Evolutionary conservation across 1,284 basidiomycete species (phyloP).

Genomic region (Trichosporon sp.): DNA sequence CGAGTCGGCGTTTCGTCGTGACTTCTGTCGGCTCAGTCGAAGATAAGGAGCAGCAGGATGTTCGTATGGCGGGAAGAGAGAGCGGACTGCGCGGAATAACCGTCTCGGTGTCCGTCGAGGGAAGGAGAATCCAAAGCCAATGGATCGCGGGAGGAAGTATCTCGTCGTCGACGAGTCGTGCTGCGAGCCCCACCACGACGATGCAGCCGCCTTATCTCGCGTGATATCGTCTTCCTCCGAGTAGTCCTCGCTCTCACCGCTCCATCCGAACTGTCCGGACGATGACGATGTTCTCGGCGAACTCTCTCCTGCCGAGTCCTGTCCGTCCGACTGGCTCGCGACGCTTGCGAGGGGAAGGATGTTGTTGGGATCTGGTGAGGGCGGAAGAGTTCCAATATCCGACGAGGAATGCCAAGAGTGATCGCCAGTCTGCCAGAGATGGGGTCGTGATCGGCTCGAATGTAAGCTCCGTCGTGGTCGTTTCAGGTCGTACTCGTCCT

Average conservation of each 20-base stretch:
- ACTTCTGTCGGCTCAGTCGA: conserved; percentile 27
- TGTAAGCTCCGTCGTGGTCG: neutral
- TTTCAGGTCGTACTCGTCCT: neutral
- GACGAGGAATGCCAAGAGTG: neutral
- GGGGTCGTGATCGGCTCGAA: neutral
- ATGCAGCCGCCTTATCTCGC: neutral
- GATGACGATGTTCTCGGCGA: neutral
- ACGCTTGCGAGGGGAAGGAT: neutral
- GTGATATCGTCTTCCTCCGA: neutral
- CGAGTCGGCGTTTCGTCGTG: conserved; percentile 17
- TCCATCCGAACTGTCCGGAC: neutral
- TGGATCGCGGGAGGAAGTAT: neutral
- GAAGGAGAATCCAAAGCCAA: neutral
- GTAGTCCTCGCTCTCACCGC: neutral
- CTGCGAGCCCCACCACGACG: neutral
- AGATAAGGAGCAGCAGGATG: conserved; percentile 17
- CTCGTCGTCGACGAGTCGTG: neutral
- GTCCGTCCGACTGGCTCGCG: neutral
- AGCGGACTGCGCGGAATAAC: conserved; percentile 7
- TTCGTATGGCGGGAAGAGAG: conserved; percentile 23
- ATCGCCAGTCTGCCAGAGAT: neutral
- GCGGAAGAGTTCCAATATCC: neutral
- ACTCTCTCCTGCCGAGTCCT: neutral
- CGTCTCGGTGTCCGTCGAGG: neutral
- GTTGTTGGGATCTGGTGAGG: neutral